Base-by-base conservation (phyloP, 1,284 basidiomycete species). In the Gastroboletus turbinatus region DNA sequence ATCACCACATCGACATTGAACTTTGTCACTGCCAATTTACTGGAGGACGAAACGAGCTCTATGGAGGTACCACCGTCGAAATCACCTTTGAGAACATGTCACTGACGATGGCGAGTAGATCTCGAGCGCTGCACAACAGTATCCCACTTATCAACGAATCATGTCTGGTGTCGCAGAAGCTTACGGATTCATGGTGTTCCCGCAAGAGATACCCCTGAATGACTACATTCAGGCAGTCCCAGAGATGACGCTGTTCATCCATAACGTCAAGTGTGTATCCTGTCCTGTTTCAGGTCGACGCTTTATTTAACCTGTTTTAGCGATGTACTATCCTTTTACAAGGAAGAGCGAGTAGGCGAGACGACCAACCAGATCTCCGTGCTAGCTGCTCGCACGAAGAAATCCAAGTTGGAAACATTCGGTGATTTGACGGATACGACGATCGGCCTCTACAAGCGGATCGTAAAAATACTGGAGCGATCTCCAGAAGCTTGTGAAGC, bases 251-350 rank as follows among this genome's bases (percentile, higher is more conserved):
- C 32, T 60, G 11, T 72, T 70, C 53, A 63, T 72, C 25, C 61
- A 72, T 35, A 59, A 68, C 25, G 58, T 58, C 40, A 76, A 76
- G 76, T 76, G 29, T 32, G 71, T 67, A 33, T 13, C 7, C 38
- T 13, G 10, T 19, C 21, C 6, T 19, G 13, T 43, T 27, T 42
- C 21, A 8, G 2, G 16, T 36, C 0, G n/a, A 19, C 25, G 5
- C 9, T 3, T 21, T 36, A 47, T 5, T 48, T 5, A 60, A 25
- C 9, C 4, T 6, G 5, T 29, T 49, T 35, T 30, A 78, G 75
- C 39, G 74, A 79, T 42, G 59, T 76, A n/a, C 54, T 78, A 0
- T 78, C 73, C 0, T 78, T 76, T 48, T 76, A 75, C 61, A 77
- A 78, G 57, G 77, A 76, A 61, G 76, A 77, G 49, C 45, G 66